phyloP scores from a whole-genome alignment of 2,329 filamentous ascomycete genomes.

The Sordariomycetes sp. region DNA sequence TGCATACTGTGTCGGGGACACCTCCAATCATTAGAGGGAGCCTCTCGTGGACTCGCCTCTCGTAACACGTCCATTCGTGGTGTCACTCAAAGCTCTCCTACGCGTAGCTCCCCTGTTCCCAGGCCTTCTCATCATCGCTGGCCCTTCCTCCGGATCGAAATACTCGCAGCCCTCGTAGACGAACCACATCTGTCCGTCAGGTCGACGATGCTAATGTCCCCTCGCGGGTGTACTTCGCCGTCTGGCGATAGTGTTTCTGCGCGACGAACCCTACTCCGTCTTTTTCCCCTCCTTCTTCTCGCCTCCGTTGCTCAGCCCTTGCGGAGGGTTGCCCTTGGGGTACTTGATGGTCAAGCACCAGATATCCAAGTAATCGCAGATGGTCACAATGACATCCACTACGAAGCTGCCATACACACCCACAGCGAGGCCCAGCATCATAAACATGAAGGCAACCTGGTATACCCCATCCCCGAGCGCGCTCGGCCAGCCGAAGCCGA shows the following conservation, averaged over 20 bases:
- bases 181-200: too few species aligned
- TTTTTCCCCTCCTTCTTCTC: conserved; percentile 24
- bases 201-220: too few species aligned
- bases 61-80: too few species aligned
- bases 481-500: conserved; percentile 67
- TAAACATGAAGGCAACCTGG: conserved; percentile 85
- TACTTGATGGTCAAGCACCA: conserved; percentile 99
- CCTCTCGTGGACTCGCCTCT: neutral
- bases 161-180: too few species aligned
- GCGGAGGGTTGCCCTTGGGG: conserved; percentile 39
- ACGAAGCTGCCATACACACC: conserved; percentile 98
- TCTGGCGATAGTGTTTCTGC: too few species aligned
- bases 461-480: conserved; percentile 69
- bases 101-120: neutral
- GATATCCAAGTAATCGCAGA: conserved; percentile 96
- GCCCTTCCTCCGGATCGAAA: too few species aligned
- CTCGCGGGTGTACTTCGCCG: too few species aligned
- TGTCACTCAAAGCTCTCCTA: too few species aligned
- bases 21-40: too few species aligned
- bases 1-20: too few species aligned
- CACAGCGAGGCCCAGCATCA: conserved; percentile 72
- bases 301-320: conserved; percentile 21
- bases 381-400: conserved; percentile 92
- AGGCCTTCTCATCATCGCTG: too few species aligned
- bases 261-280: conserved; percentile 4